phyloP scores from a whole-genome alignment of 1,139 yeast species.

The Hansenula anomala region DNA sequence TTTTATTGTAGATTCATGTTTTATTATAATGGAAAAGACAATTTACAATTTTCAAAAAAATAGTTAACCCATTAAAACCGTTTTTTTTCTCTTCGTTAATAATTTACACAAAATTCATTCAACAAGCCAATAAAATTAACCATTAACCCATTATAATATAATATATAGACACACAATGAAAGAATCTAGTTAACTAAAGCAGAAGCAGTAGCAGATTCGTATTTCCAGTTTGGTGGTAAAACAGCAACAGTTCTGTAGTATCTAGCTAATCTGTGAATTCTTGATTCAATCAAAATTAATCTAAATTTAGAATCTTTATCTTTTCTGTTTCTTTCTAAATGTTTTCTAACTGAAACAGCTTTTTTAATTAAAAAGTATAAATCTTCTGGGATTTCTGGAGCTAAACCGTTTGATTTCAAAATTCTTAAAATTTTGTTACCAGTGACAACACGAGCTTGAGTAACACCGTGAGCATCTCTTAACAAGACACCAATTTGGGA shows the following conservation, averaged over 20 bases:
- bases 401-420: slow-evolving; percentile 98
- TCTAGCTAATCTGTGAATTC: slow-evolving; percentile 99
- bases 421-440: slow-evolving; percentile 99
- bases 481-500: slow-evolving; percentile 98
- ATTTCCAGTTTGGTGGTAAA: slow-evolving; percentile 99
- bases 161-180: slow-evolving; percentile 6
- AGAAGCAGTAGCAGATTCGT: slow-evolving; percentile 99
- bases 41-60: too few species aligned
- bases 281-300: slow-evolving; percentile 98
- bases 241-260: slow-evolving; percentile 99
- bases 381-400: slow-evolving; percentile 99
- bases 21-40: too few species aligned
- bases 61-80: background rate
- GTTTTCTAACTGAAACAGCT: slow-evolving; percentile 99
- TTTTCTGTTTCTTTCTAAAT: slow-evolving; percentile 99
- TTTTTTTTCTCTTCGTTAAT: background rate
- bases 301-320: slow-evolving; percentile 99
- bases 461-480: slow-evolving; percentile 99
- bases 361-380: slow-evolving; percentile 98
- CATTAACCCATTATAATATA: slow-evolving; percentile 1
- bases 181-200: slow-evolving; percentile 89
- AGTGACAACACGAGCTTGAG: slow-evolving; percentile 95
- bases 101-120: background rate
- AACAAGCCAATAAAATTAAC: slow-evolving; percentile 1
- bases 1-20: too few species aligned